Base-by-base conservation (phyloP, 306 rosid genomes). In the Corylus heterophylla region DNA sequence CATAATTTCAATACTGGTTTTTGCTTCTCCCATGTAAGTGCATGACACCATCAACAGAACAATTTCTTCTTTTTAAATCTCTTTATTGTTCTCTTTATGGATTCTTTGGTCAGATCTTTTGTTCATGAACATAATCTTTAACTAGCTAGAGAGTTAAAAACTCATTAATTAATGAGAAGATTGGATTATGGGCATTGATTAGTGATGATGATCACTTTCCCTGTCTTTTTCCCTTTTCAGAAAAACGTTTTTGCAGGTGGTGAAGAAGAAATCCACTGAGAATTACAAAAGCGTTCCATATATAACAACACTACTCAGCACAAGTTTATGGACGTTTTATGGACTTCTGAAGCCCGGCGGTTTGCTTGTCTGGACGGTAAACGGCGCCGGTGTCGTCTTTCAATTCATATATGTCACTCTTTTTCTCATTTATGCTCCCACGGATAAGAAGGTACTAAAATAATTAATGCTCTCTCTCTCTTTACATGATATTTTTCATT, bases 261-360 rank as follows among this genome's bases (percentile, higher is more conserved):
- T 89, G 84, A 89, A 84, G 83, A 81, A 78, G 73, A 89, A 80
- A 78, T 87, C 93, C 12, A 89, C 88, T 20, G 88, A 73, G 81
- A 76, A 85, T 81, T 82, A 74, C 84, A 69, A 77, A 64, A 85
- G 81, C 27, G 79, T 74, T 27, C 89, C 93, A 12, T 89, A 89
- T 61, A 74, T 87, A 67, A 78, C 88, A 1, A 87, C 88, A 12
- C 74, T 87, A 20, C 51, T 87, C 77, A 74, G 84, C 77, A 77
- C 93, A 73, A 82, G 88, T 78, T 80, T 87, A 51, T 89, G 93
- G 93, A 87, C 87, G 7, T 85, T 83, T 74, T 89, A 89, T 76
- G 93, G 93, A 55, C 1, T 83, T 20, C 25, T 87, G 4, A 89
- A 89, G 66, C 89, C 93, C 0, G 67, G 54, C 2, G 88, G 89